Conservation (phyloP, 305 asterid species). For the Solanum aculeatissimum region DNA sequence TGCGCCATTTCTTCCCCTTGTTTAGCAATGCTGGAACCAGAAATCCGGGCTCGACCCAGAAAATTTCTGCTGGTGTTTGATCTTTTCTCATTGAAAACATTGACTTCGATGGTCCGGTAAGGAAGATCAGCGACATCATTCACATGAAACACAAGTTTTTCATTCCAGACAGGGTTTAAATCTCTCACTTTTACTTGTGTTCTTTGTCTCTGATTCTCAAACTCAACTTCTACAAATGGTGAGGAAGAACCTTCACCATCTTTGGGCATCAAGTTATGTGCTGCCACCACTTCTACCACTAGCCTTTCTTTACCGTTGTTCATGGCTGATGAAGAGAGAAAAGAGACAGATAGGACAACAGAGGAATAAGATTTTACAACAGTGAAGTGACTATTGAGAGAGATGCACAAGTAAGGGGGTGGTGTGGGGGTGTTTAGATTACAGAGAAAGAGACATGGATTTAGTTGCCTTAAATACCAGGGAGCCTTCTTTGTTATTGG, state of each 20-base stretch:
- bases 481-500: background rate
- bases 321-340: slow-evolving; percentile 15
- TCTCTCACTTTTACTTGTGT: slow-evolving; percentile 67
- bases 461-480: background rate
- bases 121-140: slow-evolving; percentile 74
- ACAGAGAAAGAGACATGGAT: background rate
- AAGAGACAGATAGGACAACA: slow-evolving; percentile 6
- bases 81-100: slow-evolving; percentile 65
- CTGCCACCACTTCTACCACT: slow-evolving; percentile 83
- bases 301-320: slow-evolving; percentile 50
- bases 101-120: slow-evolving; percentile 64
- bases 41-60: slow-evolving; percentile 61
- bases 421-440: background rate
- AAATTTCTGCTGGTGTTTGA: slow-evolving; percentile 65
- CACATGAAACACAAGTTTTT: slow-evolving; percentile 64
- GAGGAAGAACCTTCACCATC: slow-evolving; percentile 93
- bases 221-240: slow-evolving; percentile 79
- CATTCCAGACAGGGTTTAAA: slow-evolving; percentile 82
- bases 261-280: slow-evolving; percentile 87
- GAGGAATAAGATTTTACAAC: slow-evolving; percentile 8
- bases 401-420: background rate
- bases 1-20: slow-evolving; percentile 55
- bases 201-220: slow-evolving; percentile 49
- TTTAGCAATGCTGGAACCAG: slow-evolving; percentile 45
- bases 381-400: background rate